phyloP scores from a whole-genome alignment of 495 filamentous ascomycete genomes.

The Penicillium ucsense region DNA sequence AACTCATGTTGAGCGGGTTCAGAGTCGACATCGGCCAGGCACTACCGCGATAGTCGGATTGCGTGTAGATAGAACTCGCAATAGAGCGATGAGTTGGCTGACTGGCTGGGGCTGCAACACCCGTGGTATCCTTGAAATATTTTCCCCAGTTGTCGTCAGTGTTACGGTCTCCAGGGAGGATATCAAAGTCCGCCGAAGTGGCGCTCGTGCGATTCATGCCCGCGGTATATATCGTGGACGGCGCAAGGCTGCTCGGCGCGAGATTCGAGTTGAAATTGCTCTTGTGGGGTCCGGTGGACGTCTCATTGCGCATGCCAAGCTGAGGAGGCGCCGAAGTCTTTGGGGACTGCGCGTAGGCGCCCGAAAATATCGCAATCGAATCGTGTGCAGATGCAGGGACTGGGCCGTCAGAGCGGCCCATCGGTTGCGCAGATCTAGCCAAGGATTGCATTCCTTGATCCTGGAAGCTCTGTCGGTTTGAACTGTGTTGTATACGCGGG shows the following conservation, averaged over 20 bases:
- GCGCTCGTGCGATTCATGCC: constrained; percentile 15
- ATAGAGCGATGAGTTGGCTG: constrained; percentile 19
- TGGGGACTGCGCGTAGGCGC: constrained; percentile 27
- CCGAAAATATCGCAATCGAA: constrained; percentile 36
- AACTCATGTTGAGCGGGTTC: constrained; percentile 25
- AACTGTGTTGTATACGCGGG: constrained; percentile 46
- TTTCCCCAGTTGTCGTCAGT: constrained; percentile 50
- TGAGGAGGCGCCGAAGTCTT: constrained; percentile 7
- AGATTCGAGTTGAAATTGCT: constrained; percentile 26
- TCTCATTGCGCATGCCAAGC: constrained; percentile 15
- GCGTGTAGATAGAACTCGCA: constrained; percentile 19
- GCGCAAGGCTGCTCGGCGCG: constrained; percentile 20
- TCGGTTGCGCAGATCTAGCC: constrained; percentile 32
- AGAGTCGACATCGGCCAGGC: constrained; percentile 30
- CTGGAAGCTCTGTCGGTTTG: constrained; percentile 52
- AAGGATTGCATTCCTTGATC: constrained; percentile 50
- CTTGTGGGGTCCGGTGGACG: constrained; percentile 10
- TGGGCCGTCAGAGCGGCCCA: constrained; percentile 33
- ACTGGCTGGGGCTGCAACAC: constrained; percentile 16
- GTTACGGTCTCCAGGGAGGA: constrained; percentile 35
- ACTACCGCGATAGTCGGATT: constrained; percentile 28
- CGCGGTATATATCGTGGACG: constrained; percentile 16
- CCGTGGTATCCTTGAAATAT: constrained; percentile 46
- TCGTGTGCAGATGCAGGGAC: constrained; percentile 38
- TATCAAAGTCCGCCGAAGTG: constrained; percentile 4